Evolutionary conservation across 129 eudicot genomes (phyloP), one percentile per base, ranked within the genome.

Genomic region (Tagetes patula): DNA sequence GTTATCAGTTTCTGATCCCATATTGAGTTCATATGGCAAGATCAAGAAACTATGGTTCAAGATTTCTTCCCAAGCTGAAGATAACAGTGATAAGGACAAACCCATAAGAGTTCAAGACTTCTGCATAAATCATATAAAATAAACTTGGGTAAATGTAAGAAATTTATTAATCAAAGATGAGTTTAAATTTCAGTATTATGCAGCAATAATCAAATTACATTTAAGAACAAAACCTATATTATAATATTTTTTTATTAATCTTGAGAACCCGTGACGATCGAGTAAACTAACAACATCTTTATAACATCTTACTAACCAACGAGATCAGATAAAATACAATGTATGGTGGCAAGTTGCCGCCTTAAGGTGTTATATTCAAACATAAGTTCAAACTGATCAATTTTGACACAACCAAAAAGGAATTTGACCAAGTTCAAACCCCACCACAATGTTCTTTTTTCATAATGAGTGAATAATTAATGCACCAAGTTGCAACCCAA

Each of bases 31-130:
- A 55, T 72, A 42, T 31, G 80, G 87, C 70, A 77, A 59, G 47
- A 54, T 53, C 42, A 80, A 58, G 31, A 46, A 6, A 42, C 67
- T 70, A 64, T 77, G 84, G 45, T 64, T 80, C 71, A 85, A 56
- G 66, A 86, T 84, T 79, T 82, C 86, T 80, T 83, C 81, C 90
- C 84, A 83, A 11, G 87, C 85, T 72, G 96, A 87, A 65, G 80
- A 58, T 37, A 90, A 64, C 64, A 87, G 31, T 27, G 93, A 90
- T 34, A 86, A 74, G 47, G 88, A 87, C 69, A 85, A 81, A 39
- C 88, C 88, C 87, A 87, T 83, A 36, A 65, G 11, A 43, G 38
- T 39, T 40, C 54, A 71, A 69, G 59, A 38, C 65, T 70, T 79
- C 84, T 71, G 79, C 74, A 84, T 1, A 75, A 69, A 67, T 56